phyloP scores from a whole-genome alignment of 2,329 filamentous ascomycete genomes.

The Neonectria sp. region DNA sequence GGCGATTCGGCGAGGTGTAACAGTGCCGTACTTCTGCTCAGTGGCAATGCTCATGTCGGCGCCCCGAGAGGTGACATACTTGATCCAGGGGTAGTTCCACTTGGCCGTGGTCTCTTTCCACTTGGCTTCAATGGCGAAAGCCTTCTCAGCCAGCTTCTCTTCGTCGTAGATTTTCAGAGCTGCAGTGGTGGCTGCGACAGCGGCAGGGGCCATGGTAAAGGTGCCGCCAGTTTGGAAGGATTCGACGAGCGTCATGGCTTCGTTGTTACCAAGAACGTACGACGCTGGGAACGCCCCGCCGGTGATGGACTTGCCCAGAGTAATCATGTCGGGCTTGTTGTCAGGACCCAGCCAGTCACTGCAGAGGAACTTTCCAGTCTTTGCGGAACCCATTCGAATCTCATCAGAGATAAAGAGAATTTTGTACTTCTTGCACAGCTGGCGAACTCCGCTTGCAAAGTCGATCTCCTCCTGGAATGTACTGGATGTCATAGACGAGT shows the following conservation, averaged over 20 bases:
- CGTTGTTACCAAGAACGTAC: slow-evolving; percentile 32
- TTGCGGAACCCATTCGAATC: slow-evolving; percentile 39
- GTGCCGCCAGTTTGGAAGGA: slow-evolving; percentile 25
- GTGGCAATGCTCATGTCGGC: slow-evolving; percentile 30
- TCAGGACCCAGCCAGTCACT: slow-evolving; percentile 39
- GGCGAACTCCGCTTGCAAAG: slow-evolving; percentile 23
- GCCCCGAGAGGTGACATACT: slow-evolving; percentile 27
- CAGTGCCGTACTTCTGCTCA: slow-evolving; percentile 18
- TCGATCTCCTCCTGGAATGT: slow-evolving; percentile 31
- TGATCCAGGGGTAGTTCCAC: slow-evolving; percentile 30
- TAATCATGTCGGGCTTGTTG: slow-evolving; percentile 41
- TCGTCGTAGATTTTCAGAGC: slow-evolving; percentile 26
- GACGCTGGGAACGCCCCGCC: slow-evolving; percentile 36
- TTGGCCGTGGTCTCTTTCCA: slow-evolving; percentile 24
- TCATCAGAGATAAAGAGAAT: slow-evolving; percentile 45
- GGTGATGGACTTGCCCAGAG: slow-evolving; percentile 40
- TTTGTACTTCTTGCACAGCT: slow-evolving; percentile 34
- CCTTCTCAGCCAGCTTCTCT: slow-evolving; percentile 29
- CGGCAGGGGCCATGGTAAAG: slow-evolving; percentile 33
- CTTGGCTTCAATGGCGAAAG: slow-evolving; percentile 24
- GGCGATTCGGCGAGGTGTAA: slow-evolving; percentile 28
- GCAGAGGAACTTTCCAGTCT: slow-evolving; percentile 43
- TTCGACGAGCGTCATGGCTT: slow-evolving; percentile 28
- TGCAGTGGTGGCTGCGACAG: slow-evolving; percentile 14
- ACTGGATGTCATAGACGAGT: background rate